Base-by-base conservation (phyloP, 257 asterid species). In the Solanum corneliomulleri region DNA sequence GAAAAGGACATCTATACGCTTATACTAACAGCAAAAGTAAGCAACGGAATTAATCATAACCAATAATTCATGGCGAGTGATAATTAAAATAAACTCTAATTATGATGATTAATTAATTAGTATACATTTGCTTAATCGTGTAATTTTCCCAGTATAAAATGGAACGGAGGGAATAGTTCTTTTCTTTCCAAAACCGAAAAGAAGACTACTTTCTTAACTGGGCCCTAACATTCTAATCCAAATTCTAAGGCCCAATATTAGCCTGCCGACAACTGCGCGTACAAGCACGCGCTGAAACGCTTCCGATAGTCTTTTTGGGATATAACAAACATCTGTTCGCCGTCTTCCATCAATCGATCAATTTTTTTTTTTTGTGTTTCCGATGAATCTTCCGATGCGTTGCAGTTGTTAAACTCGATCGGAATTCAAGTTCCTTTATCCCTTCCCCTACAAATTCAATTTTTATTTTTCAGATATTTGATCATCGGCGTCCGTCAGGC, bases 21-120 rank as follows among this genome's bases (percentile, higher is more conserved):
- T 37, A 37, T 37, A 37, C 39, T 0, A 37, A 37, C 7, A 6
- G 2, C 6, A 37, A 37, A 37, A 6, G 7, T 37, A 37, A 6
- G 0, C 1, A 37, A 37, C 7, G 1, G 5, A 37, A 6, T 1
- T 37, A 33, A 33, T 33, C 5, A 37, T 37, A 37, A 37, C 1
- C 7, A 37, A 37, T 1, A 37, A 6, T 37, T 37, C 1, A 6
- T 37, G 39, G 7, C 7, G 39, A 37, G 7, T 37, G 39, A 5
- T 5, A 37, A 37, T 5, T 37, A 6, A 37, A 37, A 37, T 37
- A 35, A 35, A 5, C 39, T 35, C 7, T 35, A 35, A 5, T 35
- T 35, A 35, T 35, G 0, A 35, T 35, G 0, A 35, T 5, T 35
- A 35, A 35, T 35, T 35, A 5, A 1, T 6, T 0, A 6, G 0